These are phyloP conservation scores for Biscogniauxia marginata DNA, from an alignment of 2,329 filamentous ascomycete species.

Conservation along the genomic window DNA sequence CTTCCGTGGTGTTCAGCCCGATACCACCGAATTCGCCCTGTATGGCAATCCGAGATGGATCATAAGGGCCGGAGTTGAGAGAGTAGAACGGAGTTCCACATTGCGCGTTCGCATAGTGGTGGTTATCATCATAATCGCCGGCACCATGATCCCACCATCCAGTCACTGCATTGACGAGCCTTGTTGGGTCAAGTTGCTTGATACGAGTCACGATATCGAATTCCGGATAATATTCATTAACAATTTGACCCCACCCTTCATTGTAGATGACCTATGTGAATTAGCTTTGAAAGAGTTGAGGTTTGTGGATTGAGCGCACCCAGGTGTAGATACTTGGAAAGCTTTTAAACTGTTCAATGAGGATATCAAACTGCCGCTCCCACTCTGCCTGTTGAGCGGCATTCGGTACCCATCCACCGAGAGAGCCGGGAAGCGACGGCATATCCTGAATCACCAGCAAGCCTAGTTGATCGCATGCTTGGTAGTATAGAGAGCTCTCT, in stretches of 20 bases:
- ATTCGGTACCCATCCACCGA: conserved; percentile 32
- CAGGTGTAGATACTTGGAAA: conserved; percentile 66
- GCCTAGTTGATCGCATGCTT: conserved; percentile 64
- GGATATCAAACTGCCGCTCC: conserved; percentile 54
- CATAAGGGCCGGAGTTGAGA: conserved; percentile 52
- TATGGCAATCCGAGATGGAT: conserved; percentile 60
- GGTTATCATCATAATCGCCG: conserved; percentile 68
- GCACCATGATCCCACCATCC: conserved; percentile 69
- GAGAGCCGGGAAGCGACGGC: conserved; percentile 51
- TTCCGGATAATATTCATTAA: conserved; percentile 51
- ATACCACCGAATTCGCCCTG: conserved; percentile 73
- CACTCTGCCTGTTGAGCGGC: conserved; percentile 51
- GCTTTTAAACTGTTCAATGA: conserved; percentile 62
- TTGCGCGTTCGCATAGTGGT: conserved; percentile 70
- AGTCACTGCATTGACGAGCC: conserved; percentile 60
- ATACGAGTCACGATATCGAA: conserved; percentile 54
- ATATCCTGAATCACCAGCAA: conserved; percentile 70
- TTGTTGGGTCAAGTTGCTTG: conserved; percentile 57
- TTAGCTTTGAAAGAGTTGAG: background rate
- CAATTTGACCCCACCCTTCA: conserved; percentile 67
- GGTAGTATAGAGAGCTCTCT: conserved; percentile 58
- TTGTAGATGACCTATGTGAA: conserved; percentile 61
- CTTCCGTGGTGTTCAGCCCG: conserved; percentile 61
- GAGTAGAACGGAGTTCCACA: conserved; percentile 71
- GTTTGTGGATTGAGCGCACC: conserved; percentile 37